Base-by-base conservation (phyloP, 31 red algal species). In the Bonnemaisonia californica region DNA sequence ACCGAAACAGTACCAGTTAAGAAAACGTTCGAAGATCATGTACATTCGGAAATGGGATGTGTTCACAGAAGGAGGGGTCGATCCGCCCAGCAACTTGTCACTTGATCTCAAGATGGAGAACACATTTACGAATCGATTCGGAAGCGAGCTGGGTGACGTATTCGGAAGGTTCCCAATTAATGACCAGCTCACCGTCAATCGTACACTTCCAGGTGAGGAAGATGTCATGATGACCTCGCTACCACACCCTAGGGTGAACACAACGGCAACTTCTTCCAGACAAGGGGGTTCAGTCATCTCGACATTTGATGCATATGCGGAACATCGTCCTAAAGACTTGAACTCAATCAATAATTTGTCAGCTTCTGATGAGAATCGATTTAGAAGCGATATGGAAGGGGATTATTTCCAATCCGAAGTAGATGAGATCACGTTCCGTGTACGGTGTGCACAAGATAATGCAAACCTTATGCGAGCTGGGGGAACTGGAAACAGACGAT, bases 1-100 rank as follows among this genome's bases (percentile, higher is more conserved):
- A 1, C 67, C 80, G 2, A 84, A 32, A 31, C 11, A 21, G 22
- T 23, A 3, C 12, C 58, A 74, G 33, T 31, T 36, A 16, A 13
- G 28, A 33, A 35, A 41, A 16, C 62, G 41, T 26, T 30, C 7
- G 9, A 31, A 84, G 16, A 47, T 84, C 41, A 31, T 42, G 21
- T 84, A 84, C 39, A 69, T 84, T 42, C 80, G 80, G 30, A 47
- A 38, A 30, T 84, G 80, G 80, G 57, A 71, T 31, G 69, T 84
- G 45, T 62, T 27, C 68, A 74, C 80, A 24, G 42, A 35, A 16
- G 80, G 74, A 28, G 80, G 80, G 13, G 29, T 55, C 8, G 80
- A 74, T 29, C 80, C 80, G 4, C 48, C 57, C 1, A 62, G 40
- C 29, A 11, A n/a, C 33, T 39, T 62, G 16, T 2, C 32, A 26